Evolutionary conservation across 805 yeast species (phyloP).

Genomic region (Yarrowia sp.): DNA sequence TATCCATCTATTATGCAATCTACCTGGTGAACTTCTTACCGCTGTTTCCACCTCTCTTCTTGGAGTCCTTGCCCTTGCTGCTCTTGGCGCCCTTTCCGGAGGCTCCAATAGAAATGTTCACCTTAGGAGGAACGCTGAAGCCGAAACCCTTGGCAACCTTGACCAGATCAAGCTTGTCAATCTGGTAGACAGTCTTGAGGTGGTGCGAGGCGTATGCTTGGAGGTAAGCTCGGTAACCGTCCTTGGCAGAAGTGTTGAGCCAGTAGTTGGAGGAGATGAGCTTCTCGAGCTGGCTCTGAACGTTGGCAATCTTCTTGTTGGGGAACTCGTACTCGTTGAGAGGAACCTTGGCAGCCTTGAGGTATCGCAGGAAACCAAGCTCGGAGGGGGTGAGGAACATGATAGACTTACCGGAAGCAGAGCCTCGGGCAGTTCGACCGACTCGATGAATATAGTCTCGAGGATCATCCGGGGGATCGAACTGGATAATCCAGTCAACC

Average conservation of each 20-base stretch:
- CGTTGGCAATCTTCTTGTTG: constrained; percentile 87
- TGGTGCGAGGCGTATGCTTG: constrained; percentile 98
- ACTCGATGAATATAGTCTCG: constrained; percentile 98
- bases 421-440: constrained; percentile 95
- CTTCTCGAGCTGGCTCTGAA: constrained; percentile 89
- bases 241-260: constrained; percentile 92
- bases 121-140: constrained; percentile 89
- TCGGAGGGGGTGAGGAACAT: constrained; percentile 95
- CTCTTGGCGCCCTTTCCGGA: constrained; percentile 66
- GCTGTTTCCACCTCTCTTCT: constrained; percentile 9
- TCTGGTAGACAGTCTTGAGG: constrained; percentile 91
- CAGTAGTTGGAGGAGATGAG: constrained; percentile 88
- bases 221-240: constrained; percentile 92
- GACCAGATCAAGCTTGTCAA: constrained; percentile 88
- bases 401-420: constrained; percentile 79
- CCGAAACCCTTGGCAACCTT: constrained; percentile 97
- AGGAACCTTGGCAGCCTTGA: constrained; percentile 96
- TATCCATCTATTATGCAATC: constrained; percentile 23
- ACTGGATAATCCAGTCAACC: constrained; percentile 98
- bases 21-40: constrained; percentile 25
- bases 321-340: constrained; percentile 97
- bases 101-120: constrained; percentile 92
- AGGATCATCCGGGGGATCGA: constrained; percentile 99
- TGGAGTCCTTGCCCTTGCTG: constrained; percentile 37
- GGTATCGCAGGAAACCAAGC: constrained; percentile 88